Conservation (phyloP, 2,329 filamentous ascomycete species). For the Zopfia rhizophila region DNA sequence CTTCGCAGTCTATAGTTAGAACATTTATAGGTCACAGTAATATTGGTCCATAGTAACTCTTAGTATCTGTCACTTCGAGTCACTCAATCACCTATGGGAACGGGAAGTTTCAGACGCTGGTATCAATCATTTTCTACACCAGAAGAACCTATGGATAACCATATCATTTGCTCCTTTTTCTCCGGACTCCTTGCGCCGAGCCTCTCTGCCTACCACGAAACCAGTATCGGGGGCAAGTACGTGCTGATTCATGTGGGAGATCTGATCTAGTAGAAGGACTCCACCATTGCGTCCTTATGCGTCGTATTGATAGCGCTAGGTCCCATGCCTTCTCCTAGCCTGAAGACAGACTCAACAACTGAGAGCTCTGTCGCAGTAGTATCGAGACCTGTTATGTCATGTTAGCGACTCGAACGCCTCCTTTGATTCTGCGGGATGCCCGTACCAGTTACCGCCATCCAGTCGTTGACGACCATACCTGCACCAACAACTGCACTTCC, state of each 20-base stretch:
- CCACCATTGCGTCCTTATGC: conserved; percentile 98
- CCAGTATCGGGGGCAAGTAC: neutral
- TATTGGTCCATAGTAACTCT: no score
- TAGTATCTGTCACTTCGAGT: no score
- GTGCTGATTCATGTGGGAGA: neutral
- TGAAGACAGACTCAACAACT: conserved; percentile 95
- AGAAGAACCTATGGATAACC: conserved; percentile 27
- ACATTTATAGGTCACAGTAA: no score
- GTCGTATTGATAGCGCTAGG: conserved; percentile 81
- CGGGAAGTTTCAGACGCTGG: conserved; percentile 19
- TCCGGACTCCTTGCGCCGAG: conserved; percentile 35
- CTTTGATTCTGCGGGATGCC: conserved; percentile 1
- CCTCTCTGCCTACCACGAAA: conserved; percentile 4
- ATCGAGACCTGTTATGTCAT: conserved; percentile 72
- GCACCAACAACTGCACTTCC: conserved; percentile 95
- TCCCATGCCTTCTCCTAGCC: conserved; percentile 84
- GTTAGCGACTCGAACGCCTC: neutral
- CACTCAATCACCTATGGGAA: no score
- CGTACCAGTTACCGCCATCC: conserved; percentile 83
- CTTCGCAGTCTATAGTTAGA: no score
- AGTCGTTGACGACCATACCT: conserved; percentile 97
- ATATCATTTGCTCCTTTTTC: conserved; percentile 25
- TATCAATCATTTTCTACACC: conserved; percentile 39
- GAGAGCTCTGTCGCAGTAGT: conserved; percentile 98
- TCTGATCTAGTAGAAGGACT: conserved; percentile 89